Conservation (phyloP, 2,329 filamentous ascomycete genomes). For the Seiridium cupressi region DNA sequence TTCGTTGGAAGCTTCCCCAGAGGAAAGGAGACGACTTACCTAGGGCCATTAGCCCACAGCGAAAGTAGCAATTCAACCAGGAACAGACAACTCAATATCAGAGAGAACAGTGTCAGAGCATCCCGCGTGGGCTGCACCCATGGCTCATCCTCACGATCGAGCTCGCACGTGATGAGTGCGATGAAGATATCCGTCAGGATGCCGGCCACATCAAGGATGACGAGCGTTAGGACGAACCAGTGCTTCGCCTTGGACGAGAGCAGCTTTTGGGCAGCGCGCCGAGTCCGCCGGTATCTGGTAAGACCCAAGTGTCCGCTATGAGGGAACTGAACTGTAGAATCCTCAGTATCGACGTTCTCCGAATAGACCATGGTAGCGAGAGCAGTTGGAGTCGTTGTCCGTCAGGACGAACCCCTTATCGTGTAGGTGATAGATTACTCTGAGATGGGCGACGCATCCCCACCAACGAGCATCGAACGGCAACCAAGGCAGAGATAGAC, state of each 20-base stretch:
- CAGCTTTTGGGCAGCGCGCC: constrained; percentile 15
- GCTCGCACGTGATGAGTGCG: constrained; percentile 47
- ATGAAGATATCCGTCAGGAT: constrained; percentile 48
- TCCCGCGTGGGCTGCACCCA: constrained; percentile 38
- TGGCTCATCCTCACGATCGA: constrained; percentile 32
- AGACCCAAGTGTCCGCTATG: constrained; percentile 11
- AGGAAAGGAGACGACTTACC: constrained; percentile 36
- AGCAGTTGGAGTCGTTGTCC: too few species aligned
- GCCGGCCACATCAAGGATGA: constrained; percentile 43
- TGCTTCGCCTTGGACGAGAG: constrained; percentile 41
- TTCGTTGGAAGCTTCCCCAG: too few species aligned
- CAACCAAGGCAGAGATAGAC: neutral
- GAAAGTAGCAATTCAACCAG: constrained; percentile 59
- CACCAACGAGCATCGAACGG: neutral
- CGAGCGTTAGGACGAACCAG: constrained; percentile 40
- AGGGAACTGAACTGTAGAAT: constrained; percentile 9
- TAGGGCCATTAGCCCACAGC: constrained; percentile 59
- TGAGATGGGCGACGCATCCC: too few species aligned
- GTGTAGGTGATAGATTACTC: too few species aligned
- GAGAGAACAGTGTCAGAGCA: constrained; percentile 47
- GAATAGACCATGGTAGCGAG: too few species aligned
- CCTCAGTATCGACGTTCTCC: neutral
- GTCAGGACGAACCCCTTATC: too few species aligned
- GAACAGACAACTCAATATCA: constrained; percentile 64
- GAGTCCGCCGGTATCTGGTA: constrained; percentile 10